Base-by-base conservation (phyloP, 176 grass and related monocot species). In the Lolium multiflorum region DNA sequence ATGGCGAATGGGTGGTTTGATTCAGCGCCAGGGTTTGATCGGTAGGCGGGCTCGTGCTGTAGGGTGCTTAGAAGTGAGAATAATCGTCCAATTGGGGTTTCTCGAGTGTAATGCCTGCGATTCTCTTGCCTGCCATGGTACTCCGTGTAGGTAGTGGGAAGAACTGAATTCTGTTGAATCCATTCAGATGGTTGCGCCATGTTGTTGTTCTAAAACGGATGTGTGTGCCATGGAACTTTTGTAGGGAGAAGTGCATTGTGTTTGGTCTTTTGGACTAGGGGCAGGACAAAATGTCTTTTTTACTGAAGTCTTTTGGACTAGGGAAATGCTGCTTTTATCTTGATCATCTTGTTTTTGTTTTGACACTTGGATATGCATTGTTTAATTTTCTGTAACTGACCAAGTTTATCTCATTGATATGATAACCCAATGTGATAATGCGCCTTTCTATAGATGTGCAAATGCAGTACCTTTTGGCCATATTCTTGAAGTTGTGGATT, bases 21-120 rank as follows among this genome's bases (percentile, higher is more conserved):
- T 67, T 75, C 66, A 28, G 67, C 17, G 0, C 3, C 62, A 18
- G 9, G 64, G 49, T 78, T 74, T 75, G 26, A 49, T 52, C 57
- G 59, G 14, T 31, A n/a, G 1, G 77, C 31, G 8, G 6, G 48
- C 1, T 54, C 4, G 35, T 4, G n/a, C 57, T 39, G 3, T 82
- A n/a, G 11, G 86, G 80, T 46, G 67, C 60, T 79, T 68, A 50
- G 85, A 47, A 76, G 74, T 61, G 37, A 75, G 24, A n/a, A 25
- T 14, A 62, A 11, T 48, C 17, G 21, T 22, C 11, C n/a, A 58
- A 71, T 82, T 82, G 10, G 64, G 56, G 74, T 72, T 70, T 69
- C 11, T 71, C 22, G 0, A 44, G 52, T 72, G 79, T 62, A 83
- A 90, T 90, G 83, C 55, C 56, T 10, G 11, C 13, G 43, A 43